phyloP scores from a whole-genome alignment of 2,329 filamentous ascomycete genomes.

The Macrophomina phaseolina region DNA sequence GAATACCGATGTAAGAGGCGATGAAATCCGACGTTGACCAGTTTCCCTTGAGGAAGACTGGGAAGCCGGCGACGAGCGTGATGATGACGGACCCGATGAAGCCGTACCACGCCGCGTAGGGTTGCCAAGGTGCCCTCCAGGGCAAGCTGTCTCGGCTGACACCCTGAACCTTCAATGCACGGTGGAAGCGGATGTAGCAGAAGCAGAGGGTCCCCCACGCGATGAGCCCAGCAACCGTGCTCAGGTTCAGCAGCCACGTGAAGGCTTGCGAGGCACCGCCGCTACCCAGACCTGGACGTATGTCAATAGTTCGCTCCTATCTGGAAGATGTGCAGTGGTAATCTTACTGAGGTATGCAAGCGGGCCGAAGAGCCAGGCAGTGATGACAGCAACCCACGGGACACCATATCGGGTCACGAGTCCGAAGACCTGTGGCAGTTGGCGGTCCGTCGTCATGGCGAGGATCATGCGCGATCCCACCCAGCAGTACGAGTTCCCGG shows the following conservation, averaged over 20 bases:
- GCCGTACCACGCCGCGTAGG: conserved; percentile 6
- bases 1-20: conserved; percentile 38
- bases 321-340: conserved; percentile 55
- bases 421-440: conserved; percentile 2
- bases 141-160: conserved; percentile 38
- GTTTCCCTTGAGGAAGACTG: background rate
- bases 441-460: background rate
- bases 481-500: conserved; percentile 12
- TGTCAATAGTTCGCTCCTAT: conserved; percentile 45
- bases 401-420: background rate
- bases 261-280: conserved; percentile 4
- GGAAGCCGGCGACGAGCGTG: background rate
- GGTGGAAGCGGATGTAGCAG: conserved; percentile 52
- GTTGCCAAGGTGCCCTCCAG: background rate
- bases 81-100: background rate
- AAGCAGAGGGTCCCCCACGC: conserved; percentile 5
- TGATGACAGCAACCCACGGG: conserved; percentile 39
- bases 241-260: conserved; percentile 24
- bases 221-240: conserved; percentile 1
- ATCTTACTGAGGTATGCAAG: conserved; percentile 54
- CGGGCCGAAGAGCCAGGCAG: conserved; percentile 45
- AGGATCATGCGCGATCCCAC: background rate
- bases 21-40: background rate
- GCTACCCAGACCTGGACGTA: conserved; percentile 24
- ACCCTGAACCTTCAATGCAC: conserved; percentile 55